Evolutionary conservation across 441 rosid species (phyloP), one percentile per base, ranked within the genome.

Genomic region (Sinapis alba): DNA sequence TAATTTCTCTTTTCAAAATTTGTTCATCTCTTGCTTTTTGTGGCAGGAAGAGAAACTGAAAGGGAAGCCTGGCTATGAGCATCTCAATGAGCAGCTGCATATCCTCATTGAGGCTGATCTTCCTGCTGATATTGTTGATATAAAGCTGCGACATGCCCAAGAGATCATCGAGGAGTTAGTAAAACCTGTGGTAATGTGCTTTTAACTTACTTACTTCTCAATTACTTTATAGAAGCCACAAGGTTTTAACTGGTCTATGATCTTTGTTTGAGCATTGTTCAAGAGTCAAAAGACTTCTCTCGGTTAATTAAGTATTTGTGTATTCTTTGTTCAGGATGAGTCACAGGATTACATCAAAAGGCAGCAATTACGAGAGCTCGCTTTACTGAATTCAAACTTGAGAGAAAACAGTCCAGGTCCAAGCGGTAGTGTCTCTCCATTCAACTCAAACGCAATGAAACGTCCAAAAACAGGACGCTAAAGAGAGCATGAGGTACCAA

Each of bases 401-500:
- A 86, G 97, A 83, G 99, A 96, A 86, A 97, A 93, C 51, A 90
- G 97, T 77, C 98, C 99, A 0, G 97, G 97, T 9, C 99, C 98
- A 0, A 96, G 95, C 4, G 95, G 94, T 28, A 91, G 94, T 28
- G 80, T 91, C 62, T 92, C 99, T 32, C 98, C 98, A 7, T 95
- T 95, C 89, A 95, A 88, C 72, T 88, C 98, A 18, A 90, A 93
- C 54, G 90, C 98, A 69, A 90, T 94, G 94, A 95, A 95, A 83
- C 97, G 99, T 16, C 96, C 97, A 1, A 95, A 95, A 82, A 92
- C 96, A 4, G 97, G 96, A 38, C 88, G 94, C 82, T 94, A 30
- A 64, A 19, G 71, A 62, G 56, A 13, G 1, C 61, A 9, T 1
- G 62, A 16, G 65, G 54, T 50, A 50, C 53, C 53, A 47, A 41